Conservation (phyloP, 495 filamentous ascomycete species). For the Talaromyces borbonicus region DNA sequence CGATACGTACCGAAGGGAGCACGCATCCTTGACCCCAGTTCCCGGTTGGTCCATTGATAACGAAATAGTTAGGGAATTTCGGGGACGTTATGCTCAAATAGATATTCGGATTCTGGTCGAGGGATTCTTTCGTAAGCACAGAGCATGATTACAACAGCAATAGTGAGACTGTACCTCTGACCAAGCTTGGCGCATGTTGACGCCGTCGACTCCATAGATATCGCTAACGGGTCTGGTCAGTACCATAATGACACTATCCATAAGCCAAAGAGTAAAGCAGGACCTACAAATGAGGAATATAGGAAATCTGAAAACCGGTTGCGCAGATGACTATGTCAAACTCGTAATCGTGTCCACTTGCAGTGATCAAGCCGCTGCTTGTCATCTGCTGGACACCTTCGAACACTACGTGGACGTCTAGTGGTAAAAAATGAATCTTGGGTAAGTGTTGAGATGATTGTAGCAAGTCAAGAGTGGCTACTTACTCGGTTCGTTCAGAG, state of each 20-base stretch:
- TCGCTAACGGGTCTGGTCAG: conserved; percentile 4
- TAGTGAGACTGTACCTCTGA: not conserved
- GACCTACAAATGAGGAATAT: conserved; percentile 19
- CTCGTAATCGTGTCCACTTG: conserved; percentile 31
- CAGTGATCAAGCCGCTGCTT: conserved; percentile 32
- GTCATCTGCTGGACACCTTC: conserved; percentile 20
- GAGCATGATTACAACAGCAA: not conserved
- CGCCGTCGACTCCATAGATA: conserved; percentile 26
- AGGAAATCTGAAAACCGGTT: conserved; percentile 40
- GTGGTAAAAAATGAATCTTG: not conserved
- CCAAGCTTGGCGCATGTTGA: conserved; percentile 13
- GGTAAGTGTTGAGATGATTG: conserved; percentile 39
- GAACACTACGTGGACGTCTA: conserved; percentile 20
- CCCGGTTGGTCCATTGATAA: conserved; percentile 26
- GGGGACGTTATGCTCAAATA: conserved; percentile 17
- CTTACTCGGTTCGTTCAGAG: conserved; percentile 22
- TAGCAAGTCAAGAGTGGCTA: conserved; percentile 28
- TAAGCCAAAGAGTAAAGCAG: not conserved
- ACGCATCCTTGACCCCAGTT: conserved; percentile 26
- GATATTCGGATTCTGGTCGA: conserved; percentile 15
- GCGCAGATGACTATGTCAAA: conserved; percentile 41
- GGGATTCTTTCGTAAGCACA: not conserved
- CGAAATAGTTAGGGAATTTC: conserved; percentile 29
- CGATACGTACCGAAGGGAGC: conserved; percentile 10
- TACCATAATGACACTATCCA: not conserved